Evolutionary conservation across 768 basidiomycete genomes (phyloP).

Genomic region (Amanita molliuscula): DNA sequence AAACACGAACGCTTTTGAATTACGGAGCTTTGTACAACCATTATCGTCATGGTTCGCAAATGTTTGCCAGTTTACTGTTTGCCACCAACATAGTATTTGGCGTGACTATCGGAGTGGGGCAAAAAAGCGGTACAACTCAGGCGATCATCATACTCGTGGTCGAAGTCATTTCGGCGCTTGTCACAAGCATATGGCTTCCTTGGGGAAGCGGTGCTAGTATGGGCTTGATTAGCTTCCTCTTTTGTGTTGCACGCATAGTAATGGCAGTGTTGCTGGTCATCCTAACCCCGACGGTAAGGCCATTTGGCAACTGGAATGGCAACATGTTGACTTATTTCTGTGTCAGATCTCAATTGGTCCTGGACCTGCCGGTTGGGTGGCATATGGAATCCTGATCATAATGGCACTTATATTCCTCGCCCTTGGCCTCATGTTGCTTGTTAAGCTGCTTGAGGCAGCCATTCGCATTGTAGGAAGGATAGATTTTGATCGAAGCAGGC

Average conservation of each 20-base stretch:
- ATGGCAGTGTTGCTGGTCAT: conserved; percentile 87
- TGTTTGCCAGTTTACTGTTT: conserved; percentile 78
- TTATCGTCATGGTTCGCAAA: conserved; percentile 83
- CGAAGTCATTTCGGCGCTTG: conserved; percentile 78
- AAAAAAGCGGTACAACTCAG: conserved; percentile 85
- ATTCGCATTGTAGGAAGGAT: conserved; percentile 68
- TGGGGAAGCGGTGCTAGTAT: conserved; percentile 97
- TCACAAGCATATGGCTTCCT: conserved; percentile 90
- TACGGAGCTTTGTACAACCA: conserved; percentile 93
- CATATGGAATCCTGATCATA: conserved; percentile 86
- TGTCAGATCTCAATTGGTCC: conserved; percentile 72
- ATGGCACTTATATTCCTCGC: conserved; percentile 74
- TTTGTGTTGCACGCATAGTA: conserved; percentile 85
- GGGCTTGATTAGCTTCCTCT: conserved; percentile 91
- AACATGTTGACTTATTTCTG: not conserved
- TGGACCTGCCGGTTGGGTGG: conserved; percentile 84
- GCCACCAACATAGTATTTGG: conserved; percentile 77
- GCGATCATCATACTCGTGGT: conserved; percentile 83
- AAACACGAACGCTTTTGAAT: conserved; percentile 82
- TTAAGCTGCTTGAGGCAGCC: conserved; percentile 79
- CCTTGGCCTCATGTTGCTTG: conserved; percentile 70
- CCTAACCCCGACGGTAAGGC: conserved; percentile 74
- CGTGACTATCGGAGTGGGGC: conserved; percentile 80
- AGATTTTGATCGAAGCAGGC: conserved; percentile 77
- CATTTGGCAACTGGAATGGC: conserved; percentile 1